A percentile compares a stretch with the other conserved stretches of the same genome.
Conservation (phyloP, 495 filamentous ascomycete species). For the Hypoxylon subgilvum region DNA sequence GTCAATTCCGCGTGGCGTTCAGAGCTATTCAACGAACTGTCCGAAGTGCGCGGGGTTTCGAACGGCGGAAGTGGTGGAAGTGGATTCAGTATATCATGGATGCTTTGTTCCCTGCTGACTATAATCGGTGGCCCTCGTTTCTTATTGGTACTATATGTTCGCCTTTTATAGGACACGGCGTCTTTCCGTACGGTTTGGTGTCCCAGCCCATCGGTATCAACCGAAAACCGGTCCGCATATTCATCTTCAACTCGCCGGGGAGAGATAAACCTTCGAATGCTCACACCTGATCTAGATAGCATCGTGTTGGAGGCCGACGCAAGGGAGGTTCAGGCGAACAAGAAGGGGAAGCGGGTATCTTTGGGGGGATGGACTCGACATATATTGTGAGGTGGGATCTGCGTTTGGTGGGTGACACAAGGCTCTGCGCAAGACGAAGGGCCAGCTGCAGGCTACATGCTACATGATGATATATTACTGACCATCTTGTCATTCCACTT, state of each 20-base stretch:
- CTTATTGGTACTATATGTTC: conserved; percentile 36
- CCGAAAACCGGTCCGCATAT: conserved; percentile 41
- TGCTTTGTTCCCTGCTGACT: conserved; percentile 48
- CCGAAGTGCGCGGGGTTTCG: conserved; percentile 54
- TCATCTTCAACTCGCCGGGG: conserved; percentile 43
- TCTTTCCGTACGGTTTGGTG: conserved; percentile 36
- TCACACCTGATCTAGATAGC: conserved; percentile 51
- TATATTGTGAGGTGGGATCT: conserved; percentile 42
- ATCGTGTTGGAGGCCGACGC: conserved; percentile 42
- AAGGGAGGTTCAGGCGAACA: conserved; percentile 35
- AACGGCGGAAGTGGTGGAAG: conserved; percentile 49
- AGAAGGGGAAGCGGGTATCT: conserved; percentile 14
- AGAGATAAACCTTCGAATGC: conserved; percentile 53
- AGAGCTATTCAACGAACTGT: conserved; percentile 55
- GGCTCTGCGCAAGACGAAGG: conserved; percentile 35
- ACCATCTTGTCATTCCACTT: conserved; percentile 28
- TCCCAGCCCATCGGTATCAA: conserved; percentile 40
- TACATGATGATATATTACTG: conserved; percentile 24
- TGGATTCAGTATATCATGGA: conserved; percentile 46
- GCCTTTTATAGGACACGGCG: conserved; percentile 39
- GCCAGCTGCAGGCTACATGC: conserved; percentile 29
- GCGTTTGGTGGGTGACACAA: conserved; percentile 36
- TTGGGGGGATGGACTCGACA: conserved; percentile 42
- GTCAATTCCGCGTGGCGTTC: conserved; percentile 42
- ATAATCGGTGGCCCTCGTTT: conserved; percentile 44